Conservation (phyloP, 257 asterid genomes). For the Pogostemon cablin region DNA sequence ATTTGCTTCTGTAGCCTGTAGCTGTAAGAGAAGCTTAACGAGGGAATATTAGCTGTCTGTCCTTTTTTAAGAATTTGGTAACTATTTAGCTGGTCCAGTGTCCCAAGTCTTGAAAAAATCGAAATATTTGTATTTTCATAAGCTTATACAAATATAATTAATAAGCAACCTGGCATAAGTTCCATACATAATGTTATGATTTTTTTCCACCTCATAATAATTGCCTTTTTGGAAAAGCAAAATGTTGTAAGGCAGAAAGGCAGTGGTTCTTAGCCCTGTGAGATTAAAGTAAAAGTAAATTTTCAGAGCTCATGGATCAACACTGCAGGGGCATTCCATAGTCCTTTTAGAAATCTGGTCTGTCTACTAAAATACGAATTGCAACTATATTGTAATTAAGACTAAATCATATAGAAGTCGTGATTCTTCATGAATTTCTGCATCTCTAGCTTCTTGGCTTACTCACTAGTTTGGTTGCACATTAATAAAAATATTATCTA, state of each 20-base stretch:
- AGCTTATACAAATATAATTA: constrained; percentile 5
- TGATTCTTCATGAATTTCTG: too few species aligned
- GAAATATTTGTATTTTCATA: constrained; percentile 7
- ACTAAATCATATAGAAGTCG: too few species aligned
- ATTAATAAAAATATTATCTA: too few species aligned
- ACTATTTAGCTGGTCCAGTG: not conserved
- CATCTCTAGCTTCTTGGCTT: too few species aligned
- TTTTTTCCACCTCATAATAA: constrained; percentile 2
- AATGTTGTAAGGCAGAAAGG: constrained; percentile 1
- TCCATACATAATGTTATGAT: not conserved
- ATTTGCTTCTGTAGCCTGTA: constrained; percentile 4
- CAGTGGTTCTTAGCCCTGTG: not conserved
- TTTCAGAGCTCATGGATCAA: not conserved
- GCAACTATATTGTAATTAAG: too few species aligned
- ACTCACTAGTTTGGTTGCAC: too few species aligned
- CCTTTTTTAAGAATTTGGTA: too few species aligned
- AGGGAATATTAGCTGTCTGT: not conserved
- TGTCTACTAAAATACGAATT: too few species aligned
- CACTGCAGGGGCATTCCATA: not conserved
- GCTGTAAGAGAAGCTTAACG: constrained; percentile 10
- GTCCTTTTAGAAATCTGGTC: not conserved
- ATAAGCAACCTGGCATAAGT: not conserved
- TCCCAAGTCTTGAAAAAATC: not conserved
- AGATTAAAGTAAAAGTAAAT: not conserved
- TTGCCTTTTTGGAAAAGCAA: not conserved